These are phyloP conservation scores for Trichoderma koningiopsis DNA, from an alignment of 2,329 filamentous ascomycete species.

Conservation along the genomic window DNA sequence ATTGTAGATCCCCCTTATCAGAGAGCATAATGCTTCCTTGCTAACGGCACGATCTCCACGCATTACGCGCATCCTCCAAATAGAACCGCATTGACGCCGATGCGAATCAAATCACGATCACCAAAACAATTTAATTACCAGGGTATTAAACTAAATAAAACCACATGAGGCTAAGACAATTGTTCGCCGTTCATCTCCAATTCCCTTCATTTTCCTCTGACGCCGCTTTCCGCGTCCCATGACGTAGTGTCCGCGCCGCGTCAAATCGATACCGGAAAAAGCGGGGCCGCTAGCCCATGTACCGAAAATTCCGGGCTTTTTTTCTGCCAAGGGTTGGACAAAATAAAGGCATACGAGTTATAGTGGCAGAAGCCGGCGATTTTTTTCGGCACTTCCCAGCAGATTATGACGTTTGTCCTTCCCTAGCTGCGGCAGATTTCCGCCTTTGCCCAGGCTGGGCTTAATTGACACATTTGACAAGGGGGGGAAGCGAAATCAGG, in stretches of 20 bases:
- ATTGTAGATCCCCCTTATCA: conserved; percentile 17
- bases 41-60: not conserved
- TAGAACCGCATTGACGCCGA: not conserved
- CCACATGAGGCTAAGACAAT: not conserved
- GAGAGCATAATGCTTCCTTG: not conserved
- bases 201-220: not conserved
- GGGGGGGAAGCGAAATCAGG: not conserved
- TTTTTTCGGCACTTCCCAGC: conserved; percentile 16
- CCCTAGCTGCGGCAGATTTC: not conserved
- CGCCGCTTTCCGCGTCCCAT: not conserved
- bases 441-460: not conserved
- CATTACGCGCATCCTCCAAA: not conserved
- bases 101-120: not conserved
- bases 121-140: not conserved
- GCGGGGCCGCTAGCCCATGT: conserved; percentile 13
- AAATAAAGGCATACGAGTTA: not conserved
- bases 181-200: not conserved
- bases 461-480: not conserved
- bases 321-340: no score
- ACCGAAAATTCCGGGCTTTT: conserved; percentile 16
- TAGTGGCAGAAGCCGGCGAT: not conserved
- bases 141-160: not conserved
- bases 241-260: conserved; percentile 16
- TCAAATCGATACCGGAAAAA: conserved; percentile 12
- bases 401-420: conserved; percentile 14